A percentile compares a stretch with the other conserved stretches of the same genome.
These are phyloP conservation scores for Sordariomycetes sp. DNA, from an alignment of 2,329 filamentous ascomycete genomes.

Conservation along the genomic window DNA sequence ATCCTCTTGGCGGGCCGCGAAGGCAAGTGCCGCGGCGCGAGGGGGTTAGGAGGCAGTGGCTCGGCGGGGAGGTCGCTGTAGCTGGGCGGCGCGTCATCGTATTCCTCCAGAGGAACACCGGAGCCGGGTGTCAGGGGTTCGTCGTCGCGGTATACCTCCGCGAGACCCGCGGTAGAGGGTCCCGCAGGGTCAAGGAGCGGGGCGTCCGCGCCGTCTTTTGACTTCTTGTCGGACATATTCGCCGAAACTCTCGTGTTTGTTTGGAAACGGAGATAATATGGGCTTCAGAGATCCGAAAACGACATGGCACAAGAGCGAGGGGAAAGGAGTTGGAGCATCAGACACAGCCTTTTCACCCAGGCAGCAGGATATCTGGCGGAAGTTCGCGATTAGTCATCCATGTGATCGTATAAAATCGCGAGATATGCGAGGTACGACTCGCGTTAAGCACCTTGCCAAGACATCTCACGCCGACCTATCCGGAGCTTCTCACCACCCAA, in stretches of 20 bases:
- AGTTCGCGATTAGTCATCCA: neutral
- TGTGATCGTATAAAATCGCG: neutral
- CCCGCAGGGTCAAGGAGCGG: no score
- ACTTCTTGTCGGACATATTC: no score
- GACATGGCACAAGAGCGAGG: neutral
- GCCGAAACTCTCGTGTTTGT: no score
- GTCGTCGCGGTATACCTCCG: neutral
- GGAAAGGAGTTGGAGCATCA: neutral
- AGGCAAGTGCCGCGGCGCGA: constrained; percentile 12
- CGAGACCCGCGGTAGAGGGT: neutral
- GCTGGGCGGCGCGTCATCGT: constrained; percentile 19
- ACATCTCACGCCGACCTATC: neutral
- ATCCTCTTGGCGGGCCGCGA: constrained; percentile 9
- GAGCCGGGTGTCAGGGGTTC: neutral
- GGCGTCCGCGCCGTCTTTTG: no score
- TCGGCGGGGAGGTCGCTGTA: constrained; percentile 24
- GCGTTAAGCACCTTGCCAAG: neutral
- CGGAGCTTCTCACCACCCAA: neutral
- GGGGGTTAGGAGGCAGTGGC: constrained; percentile 9
- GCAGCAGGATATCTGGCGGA: neutral
- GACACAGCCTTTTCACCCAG: neutral
- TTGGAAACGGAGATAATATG: no score
- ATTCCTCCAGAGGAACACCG: no score
- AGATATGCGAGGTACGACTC: neutral
- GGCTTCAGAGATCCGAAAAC: neutral